Conservation (phyloP, 768 basidiomycete species). For the Strobilomyces dryophilus region DNA sequence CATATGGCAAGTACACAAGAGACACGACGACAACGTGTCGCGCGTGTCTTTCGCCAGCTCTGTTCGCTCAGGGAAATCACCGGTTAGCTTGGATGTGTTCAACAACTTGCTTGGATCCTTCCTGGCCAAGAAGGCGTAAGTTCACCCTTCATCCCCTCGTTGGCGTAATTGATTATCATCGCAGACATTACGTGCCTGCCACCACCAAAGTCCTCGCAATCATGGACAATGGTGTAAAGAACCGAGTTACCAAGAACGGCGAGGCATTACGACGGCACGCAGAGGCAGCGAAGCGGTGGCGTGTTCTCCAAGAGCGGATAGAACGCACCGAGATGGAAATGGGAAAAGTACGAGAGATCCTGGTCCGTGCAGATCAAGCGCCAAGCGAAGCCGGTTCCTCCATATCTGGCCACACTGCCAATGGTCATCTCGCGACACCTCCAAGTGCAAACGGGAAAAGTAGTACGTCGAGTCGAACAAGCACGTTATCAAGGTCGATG, state of each 20-base stretch:
- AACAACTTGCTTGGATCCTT: constrained; percentile 67
- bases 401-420: constrained; percentile 52
- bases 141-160: constrained; percentile 13
- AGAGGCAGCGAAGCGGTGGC: constrained; percentile 87
- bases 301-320: constrained; percentile 74
- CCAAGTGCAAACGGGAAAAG: constrained; percentile 44
- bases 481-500: constrained; percentile 64
- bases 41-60: constrained; percentile 42
- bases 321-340: constrained; percentile 77
- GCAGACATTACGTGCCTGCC: constrained; percentile 91
- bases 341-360: constrained; percentile 60
- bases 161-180: constrained; percentile 9
- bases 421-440: constrained; percentile 65
- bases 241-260: constrained; percentile 94
- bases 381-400: constrained; percentile 71
- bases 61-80: constrained; percentile 46
- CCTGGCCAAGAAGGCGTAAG: constrained; percentile 84
- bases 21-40: constrained; percentile 43
- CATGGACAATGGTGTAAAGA: constrained; percentile 90
- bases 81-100: constrained; percentile 59
- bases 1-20: constrained; percentile 75
- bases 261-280: constrained; percentile 88
- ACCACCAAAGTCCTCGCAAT: constrained; percentile 89
- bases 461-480: constrained; percentile 37
- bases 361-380: constrained; percentile 46